phyloP scores from a whole-genome alignment of 768 basidiomycete species.

The Agaricus sinodeliciosus region DNA sequence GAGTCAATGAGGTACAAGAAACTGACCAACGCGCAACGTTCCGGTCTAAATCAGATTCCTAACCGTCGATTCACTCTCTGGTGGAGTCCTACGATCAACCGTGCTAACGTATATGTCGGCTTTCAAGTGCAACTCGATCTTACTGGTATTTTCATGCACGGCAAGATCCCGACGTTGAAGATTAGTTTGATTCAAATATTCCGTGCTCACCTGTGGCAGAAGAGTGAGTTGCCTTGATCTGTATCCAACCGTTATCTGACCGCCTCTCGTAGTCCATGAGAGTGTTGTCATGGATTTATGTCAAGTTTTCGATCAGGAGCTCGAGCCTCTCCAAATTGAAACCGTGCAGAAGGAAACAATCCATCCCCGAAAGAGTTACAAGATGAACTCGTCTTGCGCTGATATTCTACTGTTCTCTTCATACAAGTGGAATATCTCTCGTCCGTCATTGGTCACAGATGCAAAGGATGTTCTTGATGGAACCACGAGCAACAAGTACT shows the following conservation, averaged over 20 bases:
- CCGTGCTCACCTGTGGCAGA: constrained; percentile 99
- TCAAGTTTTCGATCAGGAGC: constrained; percentile 98
- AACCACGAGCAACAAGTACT: constrained; percentile 98
- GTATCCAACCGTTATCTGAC: background rate
- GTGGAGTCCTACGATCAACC: constrained; percentile 99
- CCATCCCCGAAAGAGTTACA: constrained; percentile 99
- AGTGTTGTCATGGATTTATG: constrained; percentile 31
- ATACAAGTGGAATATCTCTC: constrained; percentile 97
- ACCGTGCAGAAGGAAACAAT: constrained; percentile 99
- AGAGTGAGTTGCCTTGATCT: constrained; percentile 59
- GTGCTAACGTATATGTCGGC: constrained; percentile 99
- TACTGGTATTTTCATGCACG: constrained; percentile 97
- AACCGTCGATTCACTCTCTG: constrained; percentile 99
- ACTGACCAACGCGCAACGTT: constrained; percentile 96
- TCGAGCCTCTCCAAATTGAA: constrained; percentile 97
- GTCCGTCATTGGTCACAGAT: constrained; percentile 93
- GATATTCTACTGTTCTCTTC: constrained; percentile 97
- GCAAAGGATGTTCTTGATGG: constrained; percentile 95
- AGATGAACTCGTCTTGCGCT: constrained; percentile 99
- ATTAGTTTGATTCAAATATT: constrained; percentile 99
- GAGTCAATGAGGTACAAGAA: constrained; percentile 96
- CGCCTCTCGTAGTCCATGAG: constrained; percentile 22
- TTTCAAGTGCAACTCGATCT: constrained; percentile 99
- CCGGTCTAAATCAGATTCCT: constrained; percentile 95
- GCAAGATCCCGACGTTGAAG: constrained; percentile 96